These are phyloP conservation scores for Aspergillus sp. DNA, from an alignment of 2,329 filamentous ascomycete species.

Conservation along the genomic window DNA sequence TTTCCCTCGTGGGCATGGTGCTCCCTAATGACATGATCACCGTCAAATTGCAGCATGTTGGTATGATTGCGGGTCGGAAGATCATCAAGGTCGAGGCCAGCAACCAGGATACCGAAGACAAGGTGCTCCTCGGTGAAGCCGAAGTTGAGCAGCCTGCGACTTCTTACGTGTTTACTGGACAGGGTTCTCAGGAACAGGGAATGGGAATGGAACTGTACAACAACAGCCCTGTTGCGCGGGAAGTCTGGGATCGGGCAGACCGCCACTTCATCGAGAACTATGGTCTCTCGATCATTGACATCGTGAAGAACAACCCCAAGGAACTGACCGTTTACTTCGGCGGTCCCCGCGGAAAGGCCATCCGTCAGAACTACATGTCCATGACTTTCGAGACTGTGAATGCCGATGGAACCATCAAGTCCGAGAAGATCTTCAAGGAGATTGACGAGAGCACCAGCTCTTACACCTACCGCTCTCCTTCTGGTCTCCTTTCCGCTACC, in stretches of 20 bases:
- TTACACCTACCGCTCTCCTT: constrained; percentile 96
- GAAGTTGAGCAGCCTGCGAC: constrained; percentile 97
- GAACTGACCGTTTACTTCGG: constrained; percentile 98
- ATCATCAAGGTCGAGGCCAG: constrained; percentile 98
- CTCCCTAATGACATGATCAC: constrained; percentile 93
- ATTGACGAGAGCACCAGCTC: constrained; percentile 89
- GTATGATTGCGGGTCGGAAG: constrained; percentile 97
- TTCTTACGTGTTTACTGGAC: constrained; percentile 95
- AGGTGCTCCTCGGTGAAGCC: constrained; percentile 90
- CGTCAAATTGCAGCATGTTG: constrained; percentile 92
- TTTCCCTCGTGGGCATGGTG: constrained; percentile 97
- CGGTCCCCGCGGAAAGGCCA: constrained; percentile 92
- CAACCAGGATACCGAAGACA: constrained; percentile 95
- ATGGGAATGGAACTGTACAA: constrained; percentile 99
- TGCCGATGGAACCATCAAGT: constrained; percentile 88
- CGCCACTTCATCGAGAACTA: constrained; percentile 99
- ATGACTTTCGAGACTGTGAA: constrained; percentile 99
- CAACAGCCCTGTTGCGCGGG: constrained; percentile 89
- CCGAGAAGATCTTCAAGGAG: constrained; percentile 99
- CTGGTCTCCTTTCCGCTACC: constrained; percentile 89
- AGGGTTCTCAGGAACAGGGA: constrained; percentile 97
- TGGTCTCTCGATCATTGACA: constrained; percentile 96
- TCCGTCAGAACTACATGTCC: constrained; percentile 98
- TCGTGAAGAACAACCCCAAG: constrained; percentile 99
- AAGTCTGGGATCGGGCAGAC: constrained; percentile 97